Percentiles rank a stretch among this genome's conserved stretches.
These are phyloP conservation scores for Epichloe bromicola DNA, from an alignment of 2,329 filamentous ascomycete species.

Conservation along the genomic window DNA sequence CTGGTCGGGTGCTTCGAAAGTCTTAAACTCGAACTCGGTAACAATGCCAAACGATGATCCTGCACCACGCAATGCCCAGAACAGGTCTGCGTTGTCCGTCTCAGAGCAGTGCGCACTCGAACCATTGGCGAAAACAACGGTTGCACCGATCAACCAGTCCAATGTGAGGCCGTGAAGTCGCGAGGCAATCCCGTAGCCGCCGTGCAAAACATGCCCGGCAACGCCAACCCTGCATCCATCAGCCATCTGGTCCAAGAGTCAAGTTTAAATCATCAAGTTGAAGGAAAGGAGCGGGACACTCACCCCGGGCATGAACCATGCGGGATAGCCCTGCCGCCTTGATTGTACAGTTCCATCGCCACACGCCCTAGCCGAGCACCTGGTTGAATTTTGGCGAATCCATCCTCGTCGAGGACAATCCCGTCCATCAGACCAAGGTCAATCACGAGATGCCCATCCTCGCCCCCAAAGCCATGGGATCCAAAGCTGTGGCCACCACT, in stretches of 20 bases:
- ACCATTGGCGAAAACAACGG: conserved; percentile 27
- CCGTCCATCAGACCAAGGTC: conserved; percentile 24
- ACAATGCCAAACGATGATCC: conserved; percentile 32
- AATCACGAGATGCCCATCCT: conserved; percentile 29
- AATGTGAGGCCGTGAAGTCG: conserved; percentile 38
- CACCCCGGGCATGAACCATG: neutral
- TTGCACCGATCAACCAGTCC: conserved; percentile 26
- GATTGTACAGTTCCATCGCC: conserved; percentile 22
- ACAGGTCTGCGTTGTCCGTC: conserved; percentile 28
- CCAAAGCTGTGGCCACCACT: conserved; percentile 1
- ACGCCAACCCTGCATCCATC: conserved; percentile 50
- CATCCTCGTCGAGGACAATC: neutral
- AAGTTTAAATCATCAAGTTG: conserved; percentile 11
- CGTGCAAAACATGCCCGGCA: conserved; percentile 43
- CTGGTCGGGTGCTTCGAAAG: conserved; percentile 12
- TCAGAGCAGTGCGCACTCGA: conserved; percentile 24
- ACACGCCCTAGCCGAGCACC: conserved; percentile 20
- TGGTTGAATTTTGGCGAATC: neutral
- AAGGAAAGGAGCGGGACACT: neutral
- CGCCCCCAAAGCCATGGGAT: neutral
- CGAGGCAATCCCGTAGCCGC: conserved; percentile 44
- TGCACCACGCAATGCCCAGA: conserved; percentile 36
- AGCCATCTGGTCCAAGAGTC: neutral
- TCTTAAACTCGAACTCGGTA: conserved; percentile 13
- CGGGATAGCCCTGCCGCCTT: conserved; percentile 9